phyloP scores from a whole-genome alignment of 495 filamentous ascomycete species.

The Aspergillus conjunctus region DNA sequence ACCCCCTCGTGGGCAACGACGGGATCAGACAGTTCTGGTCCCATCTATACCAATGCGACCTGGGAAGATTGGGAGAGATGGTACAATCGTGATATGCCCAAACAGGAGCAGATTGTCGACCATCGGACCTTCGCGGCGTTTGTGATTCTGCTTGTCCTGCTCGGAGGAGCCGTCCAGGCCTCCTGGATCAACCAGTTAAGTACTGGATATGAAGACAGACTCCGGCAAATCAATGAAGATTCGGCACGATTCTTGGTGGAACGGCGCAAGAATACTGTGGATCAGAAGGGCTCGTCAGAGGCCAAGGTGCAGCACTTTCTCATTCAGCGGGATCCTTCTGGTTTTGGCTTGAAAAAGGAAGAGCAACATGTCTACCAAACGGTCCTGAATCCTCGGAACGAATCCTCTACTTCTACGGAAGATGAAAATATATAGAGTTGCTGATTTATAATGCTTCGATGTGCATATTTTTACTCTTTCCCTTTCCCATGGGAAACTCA shows the following conservation, averaged over 20 bases:
- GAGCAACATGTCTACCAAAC: conserved; percentile 43
- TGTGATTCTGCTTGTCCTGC: conserved; percentile 62
- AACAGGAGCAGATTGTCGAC: conserved; percentile 65
- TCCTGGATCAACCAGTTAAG: conserved; percentile 63
- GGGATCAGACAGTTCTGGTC: conserved; percentile 37
- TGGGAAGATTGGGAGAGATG: conserved; percentile 99
- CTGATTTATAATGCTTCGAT: too few relatives aligned
- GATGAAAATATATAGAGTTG: not conserved
- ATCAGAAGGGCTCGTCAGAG: conserved; percentile 52
- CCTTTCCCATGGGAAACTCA: too few relatives aligned
- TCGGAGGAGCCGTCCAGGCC: conserved; percentile 70
- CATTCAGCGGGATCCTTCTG: conserved; percentile 61
- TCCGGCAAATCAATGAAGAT: conserved; percentile 61
- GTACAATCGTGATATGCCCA: conserved; percentile 61
- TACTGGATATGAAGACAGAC: conserved; percentile 58
- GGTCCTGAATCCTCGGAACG: conserved; percentile 32
- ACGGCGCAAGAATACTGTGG: conserved; percentile 52
- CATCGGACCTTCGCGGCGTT: conserved; percentile 75
- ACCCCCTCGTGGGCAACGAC: conserved; percentile 20
- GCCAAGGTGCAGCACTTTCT: conserved; percentile 75
- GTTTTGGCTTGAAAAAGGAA: conserved; percentile 47
- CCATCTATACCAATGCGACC: conserved; percentile 79
- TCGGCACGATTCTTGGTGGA: conserved; percentile 62
- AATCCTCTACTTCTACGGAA: conserved; percentile 1
- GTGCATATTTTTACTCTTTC: too few relatives aligned